These are phyloP conservation scores for Epithele typhae DNA, from an alignment of 768 basidiomycete genomes.

Conservation along the genomic window DNA sequence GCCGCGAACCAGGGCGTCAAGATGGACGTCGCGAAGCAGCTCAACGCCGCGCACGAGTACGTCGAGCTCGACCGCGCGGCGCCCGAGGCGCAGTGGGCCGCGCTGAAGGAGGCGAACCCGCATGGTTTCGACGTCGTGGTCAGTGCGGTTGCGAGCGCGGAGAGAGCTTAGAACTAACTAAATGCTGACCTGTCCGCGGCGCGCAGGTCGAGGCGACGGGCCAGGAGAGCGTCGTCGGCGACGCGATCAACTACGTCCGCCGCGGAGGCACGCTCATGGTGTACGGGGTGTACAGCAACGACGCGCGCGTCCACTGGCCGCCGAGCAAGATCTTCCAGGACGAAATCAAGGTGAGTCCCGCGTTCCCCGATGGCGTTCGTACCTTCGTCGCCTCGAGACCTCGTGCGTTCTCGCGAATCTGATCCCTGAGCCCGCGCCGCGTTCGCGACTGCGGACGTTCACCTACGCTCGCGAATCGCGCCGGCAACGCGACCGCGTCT, in stretches of 20 bases:
- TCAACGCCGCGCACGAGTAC: conserved; percentile 81
- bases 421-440: no score
- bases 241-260: conserved; percentile 85
- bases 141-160: not conserved
- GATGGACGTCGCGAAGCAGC: conserved; percentile 78
- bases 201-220: conserved; percentile 64
- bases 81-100: conserved; percentile 74
- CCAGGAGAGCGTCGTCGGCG: conserved; percentile 81
- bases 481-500: not conserved
- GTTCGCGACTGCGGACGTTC: no score
- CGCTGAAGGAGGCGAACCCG: conserved; percentile 76
- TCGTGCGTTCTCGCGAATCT: no score
- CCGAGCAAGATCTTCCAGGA: conserved; percentile 78
- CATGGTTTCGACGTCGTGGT: conserved; percentile 88
- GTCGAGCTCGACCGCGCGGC: conserved; percentile 76
- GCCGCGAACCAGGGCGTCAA: conserved; percentile 91
- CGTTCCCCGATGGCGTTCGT: no score
- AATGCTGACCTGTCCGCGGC: no score
- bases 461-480: not conserved
- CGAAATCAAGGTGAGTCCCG: conserved; percentile 50
- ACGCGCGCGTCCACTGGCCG: conserved; percentile 80
- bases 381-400: no score
- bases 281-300: conserved; percentile 89
- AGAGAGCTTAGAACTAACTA: no score
- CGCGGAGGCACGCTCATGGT: conserved; percentile 82